These are phyloP conservation scores for Tuber brumale DNA, from an alignment of 495 filamentous ascomycete species.

Conservation along the genomic window DNA sequence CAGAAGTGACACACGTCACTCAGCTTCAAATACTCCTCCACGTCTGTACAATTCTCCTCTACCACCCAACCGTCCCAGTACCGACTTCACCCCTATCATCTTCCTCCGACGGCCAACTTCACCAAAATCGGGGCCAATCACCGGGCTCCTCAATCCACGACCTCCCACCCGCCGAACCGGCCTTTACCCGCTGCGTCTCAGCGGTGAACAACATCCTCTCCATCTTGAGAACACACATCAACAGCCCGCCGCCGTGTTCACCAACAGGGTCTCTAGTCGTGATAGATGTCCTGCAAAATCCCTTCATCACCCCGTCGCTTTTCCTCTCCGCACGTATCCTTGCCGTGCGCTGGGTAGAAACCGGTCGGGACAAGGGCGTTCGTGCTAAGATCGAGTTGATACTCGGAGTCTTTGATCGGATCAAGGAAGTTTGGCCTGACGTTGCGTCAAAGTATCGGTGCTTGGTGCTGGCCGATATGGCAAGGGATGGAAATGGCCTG, in stretches of 20 bases:
- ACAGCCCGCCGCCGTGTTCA: constrained; percentile 2
- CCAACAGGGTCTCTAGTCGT: constrained; percentile 8
- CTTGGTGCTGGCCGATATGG: constrained; percentile 19
- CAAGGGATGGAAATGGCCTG: constrained; percentile 11
- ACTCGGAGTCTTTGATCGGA: constrained; percentile 24
- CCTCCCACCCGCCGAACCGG: constrained; percentile 1
- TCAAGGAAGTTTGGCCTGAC: constrained; percentile 26
- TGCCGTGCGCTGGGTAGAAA: constrained; percentile 24
- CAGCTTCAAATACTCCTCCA: constrained; percentile 32
- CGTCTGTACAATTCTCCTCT: constrained; percentile 36
- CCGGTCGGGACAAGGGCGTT: constrained; percentile 11
- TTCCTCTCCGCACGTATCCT: constrained; percentile 25
- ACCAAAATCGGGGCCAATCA: constrained; percentile 7
- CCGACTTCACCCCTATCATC: constrained; percentile 4
- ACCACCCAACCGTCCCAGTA: constrained; percentile 19
- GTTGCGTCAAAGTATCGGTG: constrained; percentile 21
- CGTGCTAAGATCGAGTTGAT: constrained; percentile 26
- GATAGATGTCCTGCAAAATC: constrained; percentile 30
- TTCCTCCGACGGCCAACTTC: background rate
- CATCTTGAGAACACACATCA: constrained; percentile 23
- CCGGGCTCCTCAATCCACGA: constrained; percentile 22
- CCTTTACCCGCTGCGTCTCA: constrained; percentile 19
- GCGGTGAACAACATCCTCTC: constrained; percentile 25
- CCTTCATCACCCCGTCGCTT: constrained; percentile 26
- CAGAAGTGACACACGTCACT: constrained; percentile 31